Percentiles rank a stretch among this genome's conserved stretches.
These are phyloP conservation scores for Moricandia moricandioides DNA, from an alignment of 345 rosid genomes.

Conservation along the genomic window DNA sequence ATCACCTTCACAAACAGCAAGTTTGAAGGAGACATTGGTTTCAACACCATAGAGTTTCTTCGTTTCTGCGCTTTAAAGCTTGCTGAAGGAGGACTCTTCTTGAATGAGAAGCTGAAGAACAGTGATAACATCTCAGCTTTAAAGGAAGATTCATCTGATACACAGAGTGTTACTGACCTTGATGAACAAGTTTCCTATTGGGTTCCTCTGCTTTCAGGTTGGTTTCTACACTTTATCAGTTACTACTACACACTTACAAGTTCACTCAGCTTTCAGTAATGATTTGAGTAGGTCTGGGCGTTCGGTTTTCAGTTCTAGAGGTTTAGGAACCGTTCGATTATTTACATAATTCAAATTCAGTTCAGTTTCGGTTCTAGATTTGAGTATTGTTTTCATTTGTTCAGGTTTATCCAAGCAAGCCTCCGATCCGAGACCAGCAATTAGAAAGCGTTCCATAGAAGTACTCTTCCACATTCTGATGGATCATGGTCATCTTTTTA, in stretches of 20 bases:
- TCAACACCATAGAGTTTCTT: conserved; percentile 95
- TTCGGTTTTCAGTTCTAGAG: background rate
- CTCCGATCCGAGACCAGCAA: conserved; percentile 72
- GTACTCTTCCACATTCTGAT: conserved; percentile 84
- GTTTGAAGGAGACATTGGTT: conserved; percentile 85
- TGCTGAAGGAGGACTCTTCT: conserved; percentile 78
- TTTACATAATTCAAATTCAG: background rate
- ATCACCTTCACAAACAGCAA: conserved; percentile 83
- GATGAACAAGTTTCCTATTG: conserved; percentile 88
- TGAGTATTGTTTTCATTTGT: conserved; percentile 22
- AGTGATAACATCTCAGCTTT: conserved; percentile 40
- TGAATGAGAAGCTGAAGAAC: conserved; percentile 48
- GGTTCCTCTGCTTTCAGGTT: conserved; percentile 95
- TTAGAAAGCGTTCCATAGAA: conserved; percentile 79
- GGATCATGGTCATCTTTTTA: conserved; percentile 95
- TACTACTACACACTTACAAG: background rate
- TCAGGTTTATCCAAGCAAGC: conserved; percentile 85
- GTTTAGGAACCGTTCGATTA: background rate
- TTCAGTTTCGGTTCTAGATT: background rate
- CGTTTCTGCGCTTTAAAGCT: conserved; percentile 92
- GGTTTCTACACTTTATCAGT: background rate
- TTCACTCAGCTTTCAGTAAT: background rate
- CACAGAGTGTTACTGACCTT: conserved; percentile 38
- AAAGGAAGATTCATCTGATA: conserved; percentile 43
- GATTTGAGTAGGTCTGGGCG: background rate